Percentiles rank a stretch among this genome's conserved stretches.
Conservation (phyloP, 2,329 filamentous ascomycete species). For the Pleoardoris graminearum region DNA sequence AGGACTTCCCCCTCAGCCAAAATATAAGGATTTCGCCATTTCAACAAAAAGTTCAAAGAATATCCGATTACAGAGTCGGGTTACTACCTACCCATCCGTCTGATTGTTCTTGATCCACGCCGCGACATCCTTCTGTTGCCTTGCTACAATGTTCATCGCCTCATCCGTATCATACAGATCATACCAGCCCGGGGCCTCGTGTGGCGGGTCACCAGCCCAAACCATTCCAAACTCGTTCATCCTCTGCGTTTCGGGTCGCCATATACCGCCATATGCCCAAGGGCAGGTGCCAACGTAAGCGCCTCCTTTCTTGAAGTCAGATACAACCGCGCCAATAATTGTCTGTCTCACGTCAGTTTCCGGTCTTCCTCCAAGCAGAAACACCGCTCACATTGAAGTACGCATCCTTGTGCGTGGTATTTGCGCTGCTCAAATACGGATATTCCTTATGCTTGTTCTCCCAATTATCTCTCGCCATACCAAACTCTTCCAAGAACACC, state of each 20-base stretch:
- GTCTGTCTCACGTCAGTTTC: constrained; percentile 19
- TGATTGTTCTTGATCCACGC: constrained; percentile 29
- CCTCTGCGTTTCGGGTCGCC: constrained; percentile 44
- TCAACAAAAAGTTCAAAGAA: background rate
- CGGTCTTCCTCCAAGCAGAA: background rate
- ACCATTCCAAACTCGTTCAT: constrained; percentile 47
- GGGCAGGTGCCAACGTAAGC: constrained; percentile 45
- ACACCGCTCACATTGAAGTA: constrained; percentile 35
- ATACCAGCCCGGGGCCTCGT: constrained; percentile 47
- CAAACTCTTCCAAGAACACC: constrained; percentile 46
- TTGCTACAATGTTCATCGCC: constrained; percentile 43
- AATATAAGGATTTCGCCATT: background rate
- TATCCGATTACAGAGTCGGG: too few relatives aligned
- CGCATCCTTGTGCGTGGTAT: constrained; percentile 43
- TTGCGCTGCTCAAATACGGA: constrained; percentile 41
- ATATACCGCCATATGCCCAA: constrained; percentile 48
- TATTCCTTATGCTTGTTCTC: constrained; percentile 43
- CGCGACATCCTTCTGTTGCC: constrained; percentile 38
- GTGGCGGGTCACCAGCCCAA: constrained; percentile 48
- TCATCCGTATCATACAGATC: constrained; percentile 46
- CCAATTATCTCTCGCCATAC: constrained; percentile 49
- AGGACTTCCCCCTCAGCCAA: too few relatives aligned
- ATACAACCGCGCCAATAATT: constrained; percentile 43
- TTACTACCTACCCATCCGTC: background rate
- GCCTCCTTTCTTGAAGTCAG: constrained; percentile 40